Evolutionary conservation across 768 basidiomycete species (phyloP), one percentile per base, ranked within the genome.

Genomic region (Boletus vermiculosoides): DNA sequence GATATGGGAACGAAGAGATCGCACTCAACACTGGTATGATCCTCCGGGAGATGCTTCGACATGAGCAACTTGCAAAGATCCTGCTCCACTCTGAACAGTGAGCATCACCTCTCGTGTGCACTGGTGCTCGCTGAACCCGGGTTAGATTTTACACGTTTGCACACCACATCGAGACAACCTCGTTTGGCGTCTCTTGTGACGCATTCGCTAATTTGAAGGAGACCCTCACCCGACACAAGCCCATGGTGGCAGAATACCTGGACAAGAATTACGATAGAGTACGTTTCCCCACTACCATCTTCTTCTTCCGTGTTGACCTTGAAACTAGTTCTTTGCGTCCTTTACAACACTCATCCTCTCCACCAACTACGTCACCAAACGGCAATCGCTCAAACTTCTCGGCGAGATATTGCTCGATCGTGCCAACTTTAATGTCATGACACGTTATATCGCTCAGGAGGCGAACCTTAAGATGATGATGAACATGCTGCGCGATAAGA

Each of bases 381-480:
- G 97, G 16, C 97, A 99, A 73, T 98, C 95, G 1, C 84, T 99
- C 65, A 99, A 99, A 74, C 84, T 98, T 7, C 85, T 99, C 2
- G 97, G 97, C 60, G 97, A 99, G 75, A 98, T 98, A 74, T 79
- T 98, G 8, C 86, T 99, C 45, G 97, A 99, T 75, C 86, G 97
- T 30, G 94, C 94, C 46, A 99, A 99, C 74, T 98, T 98, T 79
- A 93, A 82, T 63, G 92, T 98, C 68, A 99, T 99, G 97, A 98
- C 97, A 0, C 84, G 88, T 8, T 99, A 98, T 71, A 99, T 99
- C 64, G 84, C 92, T 10, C 88, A 87, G 66, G 97, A 98, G 69
- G 88, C 87, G 30, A 99, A 98, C 71, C 81, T 99, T 61, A 98
- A 98, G 87, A 92, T 96, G 88, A 97, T 99, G 93, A 99, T 99